Base-by-base conservation (phyloP, 176 grass and related monocot species). In the Zizania latifolia region DNA sequence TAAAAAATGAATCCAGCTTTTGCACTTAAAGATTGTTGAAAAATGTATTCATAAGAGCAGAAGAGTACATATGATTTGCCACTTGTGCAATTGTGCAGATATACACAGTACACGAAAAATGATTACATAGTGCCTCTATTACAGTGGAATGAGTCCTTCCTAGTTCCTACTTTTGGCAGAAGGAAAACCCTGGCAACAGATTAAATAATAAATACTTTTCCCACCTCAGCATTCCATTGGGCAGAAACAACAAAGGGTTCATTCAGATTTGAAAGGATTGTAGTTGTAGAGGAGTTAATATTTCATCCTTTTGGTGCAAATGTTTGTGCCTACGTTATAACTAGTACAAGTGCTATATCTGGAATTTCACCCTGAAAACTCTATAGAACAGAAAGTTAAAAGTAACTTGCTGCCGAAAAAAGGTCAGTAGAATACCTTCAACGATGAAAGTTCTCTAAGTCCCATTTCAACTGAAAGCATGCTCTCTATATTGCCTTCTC, bases 391-490 rank as follows among this genome's bases (percentile, higher is more conserved):
- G 17, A 58, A 68, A 72, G 62, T 70, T 34, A 70, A 84, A 10
- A 36, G 30, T 28, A 37, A 71, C 41, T 15, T 72, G 23, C 10
- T 62, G 10, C 4, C 4, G 14, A 16, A 67, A 66, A 36, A 80
- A 12, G 13, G 44, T 48, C 2, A 28, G 40, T 44, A n/a, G 17
- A 81, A 29, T 66, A 90, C 96, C 96, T 94, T 99, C 48, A 99
- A 89, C 36, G 91, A 92, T 77, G 87, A 84, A 75, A 99, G 83
- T 75, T 99, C 96, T 89, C 86, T 90, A 65, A 99, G 92, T 29
- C 96, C 96, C 86, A 95, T 99, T 89, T 99, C 96, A 84, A 94
- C 89, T 78, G 89, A 90, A 90, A 99, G 96, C 85, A 95, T 94
- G 79, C 87, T 99, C 73, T 99, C 96, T 76, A 99, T 92, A 72